Percentiles rank a stretch among this genome's conserved stretches.
phyloP scores from a whole-genome alignment of 2,329 filamentous ascomycete genomes.

The Phyllosticta capitalensis region DNA sequence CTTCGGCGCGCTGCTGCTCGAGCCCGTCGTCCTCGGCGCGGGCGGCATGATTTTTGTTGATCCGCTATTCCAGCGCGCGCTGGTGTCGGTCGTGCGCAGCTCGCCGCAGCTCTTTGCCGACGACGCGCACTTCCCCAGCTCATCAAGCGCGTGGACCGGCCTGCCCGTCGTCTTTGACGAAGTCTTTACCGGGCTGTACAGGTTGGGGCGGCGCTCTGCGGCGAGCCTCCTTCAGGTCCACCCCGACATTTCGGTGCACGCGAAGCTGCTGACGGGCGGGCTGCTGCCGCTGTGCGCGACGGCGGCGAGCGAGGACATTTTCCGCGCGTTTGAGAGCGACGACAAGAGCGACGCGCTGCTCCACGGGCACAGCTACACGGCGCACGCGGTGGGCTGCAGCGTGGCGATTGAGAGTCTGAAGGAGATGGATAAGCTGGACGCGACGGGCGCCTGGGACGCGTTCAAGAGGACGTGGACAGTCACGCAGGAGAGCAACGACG shows the following conservation, averaged over 20 bases:
- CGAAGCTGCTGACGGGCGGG: slow-evolving; percentile 75
- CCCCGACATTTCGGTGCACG: slow-evolving; percentile 70
- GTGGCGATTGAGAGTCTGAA: slow-evolving; percentile 61
- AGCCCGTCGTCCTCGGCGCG: slow-evolving; percentile 71
- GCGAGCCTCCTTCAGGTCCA: slow-evolving; percentile 59
- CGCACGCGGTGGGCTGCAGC: slow-evolving; percentile 70
- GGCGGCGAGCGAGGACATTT: slow-evolving; percentile 63
- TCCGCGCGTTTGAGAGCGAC: slow-evolving; percentile 57
- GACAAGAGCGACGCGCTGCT: slow-evolving; percentile 72
- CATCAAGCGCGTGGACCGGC: slow-evolving; percentile 50
- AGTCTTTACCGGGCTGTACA: slow-evolving; percentile 78
- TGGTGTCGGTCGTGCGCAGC: slow-evolving; percentile 57
- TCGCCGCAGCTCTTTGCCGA: slow-evolving; percentile 47
- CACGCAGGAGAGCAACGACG: not conserved
- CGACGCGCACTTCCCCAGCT: slow-evolving; percentile 8
- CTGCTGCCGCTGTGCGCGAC: slow-evolving; percentile 70
- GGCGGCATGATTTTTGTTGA: slow-evolving; percentile 79
- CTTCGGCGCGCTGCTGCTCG: slow-evolving; percentile 70
- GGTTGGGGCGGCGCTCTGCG: slow-evolving; percentile 62
- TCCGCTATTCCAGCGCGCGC: slow-evolving; percentile 66
- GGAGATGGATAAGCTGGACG: slow-evolving; percentile 51
- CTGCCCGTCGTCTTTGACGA: slow-evolving; percentile 77
- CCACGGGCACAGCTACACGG: slow-evolving; percentile 82
- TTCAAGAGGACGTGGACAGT: slow-evolving; percentile 43
- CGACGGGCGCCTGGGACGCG: slow-evolving; percentile 45